phyloP scores from a whole-genome alignment of 495 filamentous ascomycete genomes.

The Aspergillus carlsbadensis region DNA sequence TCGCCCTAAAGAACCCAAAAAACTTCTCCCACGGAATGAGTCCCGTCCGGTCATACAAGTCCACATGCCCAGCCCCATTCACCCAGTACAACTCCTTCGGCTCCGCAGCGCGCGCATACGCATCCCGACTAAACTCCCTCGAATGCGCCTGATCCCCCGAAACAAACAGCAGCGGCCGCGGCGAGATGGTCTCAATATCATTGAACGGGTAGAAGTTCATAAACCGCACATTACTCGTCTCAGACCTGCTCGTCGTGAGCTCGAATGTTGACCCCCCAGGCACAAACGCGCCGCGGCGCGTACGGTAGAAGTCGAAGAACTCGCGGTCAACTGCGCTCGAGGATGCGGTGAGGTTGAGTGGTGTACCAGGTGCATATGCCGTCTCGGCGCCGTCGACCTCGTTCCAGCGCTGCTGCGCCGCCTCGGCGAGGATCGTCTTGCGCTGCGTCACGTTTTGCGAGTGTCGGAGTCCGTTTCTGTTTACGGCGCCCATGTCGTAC shows the following conservation, averaged over 20 bases:
- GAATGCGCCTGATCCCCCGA: constrained; percentile 29
- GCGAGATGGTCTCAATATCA: constrained; percentile 27
- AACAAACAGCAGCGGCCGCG: constrained; percentile 29
- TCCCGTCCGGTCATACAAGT: constrained; percentile 26
- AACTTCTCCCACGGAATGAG: constrained; percentile 28
- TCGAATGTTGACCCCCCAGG: constrained; percentile 14
- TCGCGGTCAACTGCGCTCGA: constrained; percentile 16
- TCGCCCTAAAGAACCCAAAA: constrained; percentile 22
- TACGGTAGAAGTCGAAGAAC: constrained; percentile 31
- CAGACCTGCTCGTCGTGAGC: constrained; percentile 22
- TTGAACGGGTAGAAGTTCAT: constrained; percentile 31
- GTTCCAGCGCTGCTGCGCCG: constrained; percentile 25
- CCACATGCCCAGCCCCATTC: constrained; percentile 24
- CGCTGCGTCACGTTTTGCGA: constrained; percentile 17
- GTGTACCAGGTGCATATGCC: constrained; percentile 20
- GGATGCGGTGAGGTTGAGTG: constrained; percentile 16
- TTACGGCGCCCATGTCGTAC: constrained; percentile 30
- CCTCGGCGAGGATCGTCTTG: constrained; percentile 16
- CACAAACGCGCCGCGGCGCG: constrained; percentile 22
- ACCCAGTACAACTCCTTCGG: constrained; percentile 31
- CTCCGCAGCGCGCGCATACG: constrained; percentile 24
- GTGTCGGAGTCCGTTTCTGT: constrained; percentile 18
- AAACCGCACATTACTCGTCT: constrained; percentile 22
- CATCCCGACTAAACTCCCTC: constrained; percentile 28
- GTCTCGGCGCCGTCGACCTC: constrained; percentile 20